Evolutionary conservation across 1,139 yeast species (phyloP).

Genomic region (Protomyces inundatus): DNA sequence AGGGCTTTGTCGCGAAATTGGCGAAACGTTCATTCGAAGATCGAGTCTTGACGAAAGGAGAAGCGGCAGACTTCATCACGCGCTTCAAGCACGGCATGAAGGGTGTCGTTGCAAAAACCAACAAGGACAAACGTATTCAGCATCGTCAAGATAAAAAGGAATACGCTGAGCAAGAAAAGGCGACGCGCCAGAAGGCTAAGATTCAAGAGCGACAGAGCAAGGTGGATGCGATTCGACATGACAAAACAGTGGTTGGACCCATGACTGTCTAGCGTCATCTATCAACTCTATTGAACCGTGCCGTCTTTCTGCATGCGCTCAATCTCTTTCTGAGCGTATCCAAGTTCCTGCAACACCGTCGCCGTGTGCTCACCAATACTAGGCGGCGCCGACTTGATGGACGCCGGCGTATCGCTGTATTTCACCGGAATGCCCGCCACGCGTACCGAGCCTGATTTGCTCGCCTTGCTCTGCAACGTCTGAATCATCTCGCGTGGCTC

Average conservation of each 20-base stretch:
- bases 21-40: slow-evolving; percentile 4
- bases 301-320: neutral
- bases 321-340: slow-evolving; percentile 2
- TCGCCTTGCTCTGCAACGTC: slow-evolving; percentile 36
- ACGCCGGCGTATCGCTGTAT: slow-evolving; percentile 33
- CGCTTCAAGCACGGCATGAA: slow-evolving; percentile 25
- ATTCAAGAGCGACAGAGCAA: slow-evolving; percentile 3
- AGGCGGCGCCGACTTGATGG: slow-evolving; percentile 33
- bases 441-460: slow-evolving; percentile 40
- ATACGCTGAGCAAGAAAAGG: neutral
- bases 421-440: slow-evolving; percentile 43
- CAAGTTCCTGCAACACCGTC: slow-evolving; percentile 29
- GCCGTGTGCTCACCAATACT: slow-evolving; percentile 34
- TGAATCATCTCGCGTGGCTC: slow-evolving; percentile 42
- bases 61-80: slow-evolving; percentile 28
- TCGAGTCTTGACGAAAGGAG: slow-evolving; percentile 24
- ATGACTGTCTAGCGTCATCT: neutral
- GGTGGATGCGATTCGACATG: slow-evolving; percentile 5
- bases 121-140: neutral
- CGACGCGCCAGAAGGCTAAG: slow-evolving; percentile 6
- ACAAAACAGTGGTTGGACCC: slow-evolving; percentile 13
- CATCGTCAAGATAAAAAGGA: slow-evolving; percentile 1
- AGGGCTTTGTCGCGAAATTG: slow-evolving; percentile 22
- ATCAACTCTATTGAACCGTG: neutral
- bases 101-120: slow-evolving; percentile 8